Evolutionary conservation across 768 basidiomycete species (phyloP).

Genomic region (Lentinula raphanica): DNA sequence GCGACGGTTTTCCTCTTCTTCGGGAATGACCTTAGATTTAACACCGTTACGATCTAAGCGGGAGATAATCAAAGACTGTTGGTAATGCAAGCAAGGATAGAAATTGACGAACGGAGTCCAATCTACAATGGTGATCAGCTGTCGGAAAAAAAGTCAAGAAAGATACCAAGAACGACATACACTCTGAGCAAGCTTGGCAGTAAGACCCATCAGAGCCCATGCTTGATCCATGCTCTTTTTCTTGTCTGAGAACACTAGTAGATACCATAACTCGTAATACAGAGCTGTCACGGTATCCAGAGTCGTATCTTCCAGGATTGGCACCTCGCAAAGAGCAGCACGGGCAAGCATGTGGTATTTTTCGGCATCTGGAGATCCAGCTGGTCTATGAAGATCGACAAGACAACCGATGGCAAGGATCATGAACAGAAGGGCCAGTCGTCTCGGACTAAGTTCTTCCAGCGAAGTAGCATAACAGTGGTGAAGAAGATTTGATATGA

Average conservation of each 20-base stretch:
- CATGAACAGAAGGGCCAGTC: conserved; percentile 62
- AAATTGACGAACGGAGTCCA: conserved; percentile 46
- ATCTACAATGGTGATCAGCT: conserved; percentile 29
- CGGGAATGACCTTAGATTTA: conserved; percentile 61
- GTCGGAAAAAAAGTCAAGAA: conserved; percentile 3
- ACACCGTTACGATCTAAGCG: conserved; percentile 57
- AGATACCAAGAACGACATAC: conserved; percentile 23
- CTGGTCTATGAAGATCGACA: conserved; percentile 50
- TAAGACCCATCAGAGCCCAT: conserved; percentile 52
- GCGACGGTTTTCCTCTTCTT: conserved; percentile 64
- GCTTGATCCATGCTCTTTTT: conserved; percentile 57
- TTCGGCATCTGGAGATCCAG: conserved; percentile 50
- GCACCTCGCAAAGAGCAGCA: conserved; percentile 56
- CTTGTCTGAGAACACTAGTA: conserved; percentile 65
- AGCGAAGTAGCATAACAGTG: conserved; percentile 55
- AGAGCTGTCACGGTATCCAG: conserved; percentile 54
- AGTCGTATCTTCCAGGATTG: conserved; percentile 64
- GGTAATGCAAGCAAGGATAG: neutral
- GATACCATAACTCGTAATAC: conserved; percentile 64
- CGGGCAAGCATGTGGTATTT: conserved; percentile 55
- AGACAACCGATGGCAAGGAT: conserved; percentile 65
- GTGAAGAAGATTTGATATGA: conserved; percentile 60
- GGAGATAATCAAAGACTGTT: conserved; percentile 8
- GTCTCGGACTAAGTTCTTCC: conserved; percentile 52
- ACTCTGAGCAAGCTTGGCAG: conserved; percentile 57